Percentiles rank a stretch among this genome's conserved stretches.
Conservation (phyloP, 495 filamentous ascomycete species). For the Cladorrhinum samala region DNA sequence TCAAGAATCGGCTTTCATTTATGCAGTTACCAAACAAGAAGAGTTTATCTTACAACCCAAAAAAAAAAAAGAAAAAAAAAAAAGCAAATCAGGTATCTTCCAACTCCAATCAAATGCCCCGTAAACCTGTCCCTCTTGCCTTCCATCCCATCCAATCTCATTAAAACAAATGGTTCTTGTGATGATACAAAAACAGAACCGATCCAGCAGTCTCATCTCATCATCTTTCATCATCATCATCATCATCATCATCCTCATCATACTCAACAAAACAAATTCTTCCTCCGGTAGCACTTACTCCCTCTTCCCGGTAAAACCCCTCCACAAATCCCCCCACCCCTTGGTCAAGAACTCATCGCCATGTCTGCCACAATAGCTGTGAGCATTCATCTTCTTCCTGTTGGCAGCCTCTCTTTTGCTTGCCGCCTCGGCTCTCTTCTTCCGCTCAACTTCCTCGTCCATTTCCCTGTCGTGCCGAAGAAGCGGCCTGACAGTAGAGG, state of each 20-base stretch:
- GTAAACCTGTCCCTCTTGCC: too few species aligned
- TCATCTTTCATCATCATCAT: too few species aligned
- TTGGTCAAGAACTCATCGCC: conserved; percentile 28
- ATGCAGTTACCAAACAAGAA: too few species aligned
- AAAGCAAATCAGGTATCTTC: neutral
- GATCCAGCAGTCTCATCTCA: too few species aligned
- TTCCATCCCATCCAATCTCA: too few species aligned
- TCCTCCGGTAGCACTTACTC: neutral
- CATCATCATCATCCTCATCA: neutral
- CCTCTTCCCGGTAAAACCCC: conserved; percentile 12
- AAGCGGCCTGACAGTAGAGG: neutral
- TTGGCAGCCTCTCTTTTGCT: neutral
- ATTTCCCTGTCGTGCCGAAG: neutral
- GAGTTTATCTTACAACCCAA: too few species aligned
- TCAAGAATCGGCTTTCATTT: too few species aligned
- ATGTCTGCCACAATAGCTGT: conserved; percentile 33
- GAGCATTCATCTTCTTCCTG: conserved; percentile 24
- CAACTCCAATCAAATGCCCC: too few species aligned
- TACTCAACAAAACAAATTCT: neutral
- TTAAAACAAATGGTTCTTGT: too few species aligned
- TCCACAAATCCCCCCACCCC: conserved; percentile 23
- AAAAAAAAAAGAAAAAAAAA: too few species aligned
- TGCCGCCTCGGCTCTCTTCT: neutral
- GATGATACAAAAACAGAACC: too few species aligned
- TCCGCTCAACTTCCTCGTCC: neutral